Conservation (phyloP, 2,329 filamentous ascomycete species). For the Phialocephala sp. region DNA sequence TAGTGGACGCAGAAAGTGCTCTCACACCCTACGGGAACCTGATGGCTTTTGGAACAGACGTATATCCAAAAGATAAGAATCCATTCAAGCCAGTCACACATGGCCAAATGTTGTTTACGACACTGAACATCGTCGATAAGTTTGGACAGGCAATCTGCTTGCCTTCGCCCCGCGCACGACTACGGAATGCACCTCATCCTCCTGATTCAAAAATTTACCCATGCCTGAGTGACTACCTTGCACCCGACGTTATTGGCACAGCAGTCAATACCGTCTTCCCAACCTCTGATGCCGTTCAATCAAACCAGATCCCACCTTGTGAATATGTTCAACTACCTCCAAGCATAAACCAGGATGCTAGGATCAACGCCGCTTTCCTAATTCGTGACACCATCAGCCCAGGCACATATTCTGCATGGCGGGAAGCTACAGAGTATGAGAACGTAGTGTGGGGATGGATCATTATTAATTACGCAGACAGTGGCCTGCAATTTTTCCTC, state of each 20-base stretch:
- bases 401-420: slow-evolving; percentile 1
- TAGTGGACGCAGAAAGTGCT: slow-evolving; percentile 40
- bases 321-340: slow-evolving; percentile 50
- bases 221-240: slow-evolving; percentile 17
- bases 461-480: slow-evolving; percentile 49
- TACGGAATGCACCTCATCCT: slow-evolving; percentile 21
- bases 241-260: slow-evolving; percentile 11
- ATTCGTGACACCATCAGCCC: slow-evolving; percentile 3
- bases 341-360: slow-evolving; percentile 47
- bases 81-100: slow-evolving; percentile 55
- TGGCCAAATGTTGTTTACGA: slow-evolving; percentile 51
- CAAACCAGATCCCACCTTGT: slow-evolving; percentile 29
- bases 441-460: slow-evolving; percentile 44
- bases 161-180: slow-evolving; percentile 42
- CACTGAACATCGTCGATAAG: slow-evolving; percentile 56
- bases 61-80: slow-evolving; percentile 14
- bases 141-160: slow-evolving; percentile 48
- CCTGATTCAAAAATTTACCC: slow-evolving; percentile 16
- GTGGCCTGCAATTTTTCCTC: slow-evolving; percentile 50
- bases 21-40: slow-evolving; percentile 47
- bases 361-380: slow-evolving; percentile 47
- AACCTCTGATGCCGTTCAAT: slow-evolving; percentile 10
- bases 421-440: slow-evolving; percentile 4
- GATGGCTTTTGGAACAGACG: slow-evolving; percentile 33
- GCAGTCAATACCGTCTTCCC: slow-evolving; percentile 18